A percentile compares a stretch with the other conserved stretches of the same genome.
Conservation (phyloP, 2,329 filamentous ascomycete species). For the Metarhizium sp. region DNA sequence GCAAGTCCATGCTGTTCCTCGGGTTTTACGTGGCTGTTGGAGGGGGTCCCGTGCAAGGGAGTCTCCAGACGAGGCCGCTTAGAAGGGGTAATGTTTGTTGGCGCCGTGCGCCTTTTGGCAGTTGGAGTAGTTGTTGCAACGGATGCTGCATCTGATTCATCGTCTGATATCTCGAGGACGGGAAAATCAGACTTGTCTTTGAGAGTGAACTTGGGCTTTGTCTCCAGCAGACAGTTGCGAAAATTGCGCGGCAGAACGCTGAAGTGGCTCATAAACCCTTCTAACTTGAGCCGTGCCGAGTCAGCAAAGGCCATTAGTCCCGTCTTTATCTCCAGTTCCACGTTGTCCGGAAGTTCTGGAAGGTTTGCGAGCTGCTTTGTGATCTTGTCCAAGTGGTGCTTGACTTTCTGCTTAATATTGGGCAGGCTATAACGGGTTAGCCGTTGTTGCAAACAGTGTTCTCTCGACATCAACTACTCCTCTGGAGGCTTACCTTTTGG, state of each 20-base stretch:
- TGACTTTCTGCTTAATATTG: conserved; percentile 43
- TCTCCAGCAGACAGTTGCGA: conserved; percentile 31
- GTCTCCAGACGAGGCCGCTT: conserved; percentile 21
- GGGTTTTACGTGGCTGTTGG: conserved; percentile 23
- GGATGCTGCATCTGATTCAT: conserved; percentile 26
- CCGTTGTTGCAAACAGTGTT: background rate
- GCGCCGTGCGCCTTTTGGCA: conserved; percentile 19
- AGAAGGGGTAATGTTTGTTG: conserved; percentile 20
- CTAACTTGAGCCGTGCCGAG: conserved; percentile 41
- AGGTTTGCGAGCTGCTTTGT: conserved; percentile 45
- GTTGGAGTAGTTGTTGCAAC: conserved; percentile 16
- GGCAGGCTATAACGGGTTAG: conserved; percentile 31
- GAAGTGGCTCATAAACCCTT: conserved; percentile 35
- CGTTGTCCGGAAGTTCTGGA: conserved; percentile 59
- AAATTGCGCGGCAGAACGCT: conserved; percentile 42
- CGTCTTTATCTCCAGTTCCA: conserved; percentile 54
- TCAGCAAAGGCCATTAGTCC: conserved; percentile 49
- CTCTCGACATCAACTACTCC: background rate
- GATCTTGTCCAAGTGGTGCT: conserved; percentile 39
- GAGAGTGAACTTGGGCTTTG: conserved; percentile 38
- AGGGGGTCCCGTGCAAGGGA: conserved; percentile 6
- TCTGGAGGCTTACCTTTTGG: conserved; percentile 30
- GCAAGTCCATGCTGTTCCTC: conserved; percentile 23
- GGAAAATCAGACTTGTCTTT: conserved; percentile 25
- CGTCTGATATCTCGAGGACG: conserved; percentile 28